Evolutionary conservation across 2,329 filamentous ascomycete genomes (phyloP), one percentile per base, ranked within the genome.

Genomic region (Ramularia collo-cygni): DNA sequence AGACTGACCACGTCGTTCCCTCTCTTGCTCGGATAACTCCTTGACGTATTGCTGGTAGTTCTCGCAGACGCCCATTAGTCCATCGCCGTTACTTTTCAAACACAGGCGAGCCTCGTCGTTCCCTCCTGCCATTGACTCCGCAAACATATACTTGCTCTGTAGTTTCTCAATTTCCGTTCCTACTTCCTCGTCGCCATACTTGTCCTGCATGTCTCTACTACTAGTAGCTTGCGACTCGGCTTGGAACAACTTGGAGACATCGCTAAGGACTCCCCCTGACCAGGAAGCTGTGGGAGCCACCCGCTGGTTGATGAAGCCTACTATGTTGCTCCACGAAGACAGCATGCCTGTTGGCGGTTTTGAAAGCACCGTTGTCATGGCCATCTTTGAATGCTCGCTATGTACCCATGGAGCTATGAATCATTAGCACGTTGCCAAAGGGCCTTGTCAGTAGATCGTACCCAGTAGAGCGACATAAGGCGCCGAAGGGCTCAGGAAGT

Each of bases 401-500:
- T 67, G 61, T 3, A 71, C 66, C 60, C 63, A 72, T 0, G 66
- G 66, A 3, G 63, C 65, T 62, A 24, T 10, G 21, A 6, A 24
- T 24, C 21, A 24, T 24, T 10, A 24, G 21, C 10, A 24, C 6
- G 10, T 10, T 24, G 21, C 10, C 21, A 24, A 24, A 24, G 21
- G 6, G 10, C 10, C 21, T 24, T 24, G 6, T 19, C 18, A 13
- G 8, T 7, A 28, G 15, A 21, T 6, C 39, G 8, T 33, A 46
- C 54, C 51, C n/a, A 60, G 49, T 28, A 64, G 44, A 5, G 48
- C 54, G 29, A 50, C 55, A 50, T 44, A 66, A 5, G 52, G 55
- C 38, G 29, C 48, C 40, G 50, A 54, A 16, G 43, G 54, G 32
- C 53, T 51, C 43, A 69, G 54, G 14, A 68, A 47, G 4, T 56